Evolutionary conservation across 192 early-diverging fungal species (phyloP).

Genomic region (Backusella luteola): DNA sequence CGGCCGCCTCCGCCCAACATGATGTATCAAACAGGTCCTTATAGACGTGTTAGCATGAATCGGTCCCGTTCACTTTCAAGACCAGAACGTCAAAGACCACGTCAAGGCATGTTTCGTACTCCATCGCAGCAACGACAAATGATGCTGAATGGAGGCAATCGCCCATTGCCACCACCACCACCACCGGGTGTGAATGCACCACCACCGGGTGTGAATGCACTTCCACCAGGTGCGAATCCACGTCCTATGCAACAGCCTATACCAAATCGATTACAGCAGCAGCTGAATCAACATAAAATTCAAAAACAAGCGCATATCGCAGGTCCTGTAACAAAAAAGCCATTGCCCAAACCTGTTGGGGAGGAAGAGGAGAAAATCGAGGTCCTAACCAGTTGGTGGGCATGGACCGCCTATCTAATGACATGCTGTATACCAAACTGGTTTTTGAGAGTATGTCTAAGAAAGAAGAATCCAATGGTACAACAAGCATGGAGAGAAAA

Average conservation of each 20-base stretch:
- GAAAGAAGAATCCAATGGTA: slow-evolving; percentile 37
- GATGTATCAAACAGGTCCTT: slow-evolving; percentile 2
- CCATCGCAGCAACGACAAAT: slow-evolving; percentile 29
- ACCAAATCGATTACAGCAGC: slow-evolving; percentile 28
- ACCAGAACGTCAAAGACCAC: slow-evolving; percentile 52
- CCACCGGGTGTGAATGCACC: neutral
- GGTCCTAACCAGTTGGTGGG: slow-evolving; percentile 41
- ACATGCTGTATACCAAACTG: slow-evolving; percentile 50
- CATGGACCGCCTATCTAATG: slow-evolving; percentile 35
- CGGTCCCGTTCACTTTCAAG: slow-evolving; percentile 43
- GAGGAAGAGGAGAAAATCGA: slow-evolving; percentile 20
- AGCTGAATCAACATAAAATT: slow-evolving; percentile 25
- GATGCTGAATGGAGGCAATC: neutral
- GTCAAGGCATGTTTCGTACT: slow-evolving; percentile 41
- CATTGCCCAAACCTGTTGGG: neutral
- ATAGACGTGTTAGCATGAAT: slow-evolving; percentile 27
- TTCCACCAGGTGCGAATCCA: neutral
- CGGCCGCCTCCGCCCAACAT: slow-evolving; percentile 11
- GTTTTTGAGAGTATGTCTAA: slow-evolving; percentile 36
- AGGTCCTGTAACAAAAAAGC: neutral
- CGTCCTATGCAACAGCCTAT: slow-evolving; percentile 9
- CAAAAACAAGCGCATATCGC: slow-evolving; percentile 22
- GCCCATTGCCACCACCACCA: neutral
- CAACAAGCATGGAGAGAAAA: slow-evolving; percentile 63
- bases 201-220: neutral